Base-by-base conservation (phyloP, 768 basidiomycete species). In the Rhizopogon sp. region DNA sequence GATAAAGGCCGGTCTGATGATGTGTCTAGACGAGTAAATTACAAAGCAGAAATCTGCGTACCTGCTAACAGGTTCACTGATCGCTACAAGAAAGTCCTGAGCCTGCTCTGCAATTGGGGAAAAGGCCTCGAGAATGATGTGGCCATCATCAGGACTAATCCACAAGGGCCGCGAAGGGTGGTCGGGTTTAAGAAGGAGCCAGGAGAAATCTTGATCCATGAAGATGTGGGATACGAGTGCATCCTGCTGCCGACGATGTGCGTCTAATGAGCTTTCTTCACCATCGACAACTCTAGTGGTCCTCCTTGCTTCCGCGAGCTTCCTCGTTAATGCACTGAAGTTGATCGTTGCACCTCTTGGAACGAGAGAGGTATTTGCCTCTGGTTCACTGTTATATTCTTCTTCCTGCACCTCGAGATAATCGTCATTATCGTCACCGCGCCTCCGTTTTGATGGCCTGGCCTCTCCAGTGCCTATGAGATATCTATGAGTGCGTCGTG, bases 11-110 rank as follows among this genome's bases (percentile, higher is more conserved):
- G 97, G 97, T 78, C 96, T 96, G 60, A 29, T 40, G 54, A 59
- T 58, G 41, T 44, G 40, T 57, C 43, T 66, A 40, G 60, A 60
- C 16, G 17, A 41, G 42, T 55, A 55, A 71, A 57, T 66, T 73
- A 76, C 72, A 57, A 49, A 54, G 41, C 42, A 52, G 39, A 39
- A 16, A 56, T 50, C 44, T 64, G 77, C 90, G 72, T 72, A 96
- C 94, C 94, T 87, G 79, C 94, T 98, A 65, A 98, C 94, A 62
- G 97, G 97, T 72, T 99, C 97, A 64, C 93, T 92, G 49, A 99
- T 98, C 39, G 97, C 96, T 43, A 96, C 92, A 43, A 99, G 79
- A 65, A 99, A 98, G 67, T 99, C 97, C 71, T 98, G 97, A 3
- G 97, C 97, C 72, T 96, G 93, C 65, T 95, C 93, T 20, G 96